Conservation (phyloP, 371 early-diverging fungal species). For the Astathelohania contejeani region DNA sequence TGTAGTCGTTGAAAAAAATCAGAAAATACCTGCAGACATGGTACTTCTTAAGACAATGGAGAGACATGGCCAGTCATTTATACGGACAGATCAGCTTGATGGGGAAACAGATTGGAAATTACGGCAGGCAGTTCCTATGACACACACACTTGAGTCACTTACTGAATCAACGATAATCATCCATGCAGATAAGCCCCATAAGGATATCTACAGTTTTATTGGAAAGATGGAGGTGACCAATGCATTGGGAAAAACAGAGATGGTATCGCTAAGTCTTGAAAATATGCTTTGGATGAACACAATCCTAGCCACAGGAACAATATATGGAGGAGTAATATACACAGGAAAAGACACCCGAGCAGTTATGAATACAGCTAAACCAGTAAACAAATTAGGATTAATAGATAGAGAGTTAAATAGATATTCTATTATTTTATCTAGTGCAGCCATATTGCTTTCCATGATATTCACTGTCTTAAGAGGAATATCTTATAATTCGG, state of each 20-base stretch:
- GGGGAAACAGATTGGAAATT: conserved; percentile 99
- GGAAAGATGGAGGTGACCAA: conserved; percentile 57
- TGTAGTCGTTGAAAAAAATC: conserved; percentile 69
- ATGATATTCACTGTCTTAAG: conserved; percentile 69
- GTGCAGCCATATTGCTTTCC: conserved; percentile 51
- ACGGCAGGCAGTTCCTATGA: conserved; percentile 38
- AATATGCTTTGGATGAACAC: conserved; percentile 96
- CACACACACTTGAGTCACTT: neutral
- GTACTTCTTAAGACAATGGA: conserved; percentile 70
- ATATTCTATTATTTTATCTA: conserved; percentile 56
- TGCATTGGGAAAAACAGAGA: neutral
- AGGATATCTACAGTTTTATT: conserved; percentile 80
- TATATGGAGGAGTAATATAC: conserved; percentile 75
- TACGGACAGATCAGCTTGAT: conserved; percentile 94
- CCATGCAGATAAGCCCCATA: conserved; percentile 70
- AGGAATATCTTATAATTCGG: conserved; percentile 70
- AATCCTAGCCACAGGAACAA: conserved; percentile 76
- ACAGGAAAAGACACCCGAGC: conserved; percentile 89
- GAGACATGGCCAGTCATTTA: conserved; percentile 69
- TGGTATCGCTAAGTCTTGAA: conserved; percentile 66
- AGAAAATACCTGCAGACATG: conserved; percentile 85
- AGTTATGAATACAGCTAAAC: conserved; percentile 85
- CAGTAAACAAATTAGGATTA: conserved; percentile 78
- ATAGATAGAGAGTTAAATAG: conserved; percentile 80
- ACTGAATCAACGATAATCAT: conserved; percentile 1